Base-by-base conservation (phyloP, 306 rosid genomes). In the Quillaja saponaria region DNA sequence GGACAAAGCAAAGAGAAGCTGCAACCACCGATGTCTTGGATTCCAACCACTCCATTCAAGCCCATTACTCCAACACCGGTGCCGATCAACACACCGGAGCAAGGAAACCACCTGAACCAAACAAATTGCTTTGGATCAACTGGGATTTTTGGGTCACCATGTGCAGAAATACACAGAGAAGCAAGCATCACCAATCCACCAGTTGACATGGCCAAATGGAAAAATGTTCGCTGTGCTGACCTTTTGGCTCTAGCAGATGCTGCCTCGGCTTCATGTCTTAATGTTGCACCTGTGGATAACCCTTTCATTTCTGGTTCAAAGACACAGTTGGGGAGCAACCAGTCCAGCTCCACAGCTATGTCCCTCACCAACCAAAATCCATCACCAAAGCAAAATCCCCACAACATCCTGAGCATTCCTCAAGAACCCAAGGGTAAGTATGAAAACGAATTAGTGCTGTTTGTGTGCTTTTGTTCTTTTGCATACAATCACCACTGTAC, bases 361-460 rank as follows among this genome's bases (percentile, higher is more conserved):
- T 61, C 39, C 0, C 56, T 61, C 7, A 7, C 45, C 6, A 61
- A 40, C 10, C 58, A 8, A 15, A 34, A 59, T 48, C 41, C 35
- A 17, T 41, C 48, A 12, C 18, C 3, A 0, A 49, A 45, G 34
- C 74, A 42, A 52, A 42, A 46, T 1, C 34, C 46, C 58, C 39
- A 33, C n/a, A 8, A 49, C 16, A 34, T 52, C 41, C 17, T 34
- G 17, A 15, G 25, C 42, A 41, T 46, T 44, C 47, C 52, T 10
- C 69, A 57, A 34, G 63, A 71, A 52, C 49, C 46, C 35, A 74
- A 49, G 13, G 74, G 78, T 71, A 56, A 55, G 67, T 62, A 15
- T 19, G 31, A 25, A 25, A 2, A 25, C 31, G 3, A 25, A 25
- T n/a, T n/a, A n/a, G n/a, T n/a, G n/a, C n/a, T n/a, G n/a, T n/a